Evolutionary conservation across 768 basidiomycete species (phyloP).

Genomic region (Lactifluus piperatus): DNA sequence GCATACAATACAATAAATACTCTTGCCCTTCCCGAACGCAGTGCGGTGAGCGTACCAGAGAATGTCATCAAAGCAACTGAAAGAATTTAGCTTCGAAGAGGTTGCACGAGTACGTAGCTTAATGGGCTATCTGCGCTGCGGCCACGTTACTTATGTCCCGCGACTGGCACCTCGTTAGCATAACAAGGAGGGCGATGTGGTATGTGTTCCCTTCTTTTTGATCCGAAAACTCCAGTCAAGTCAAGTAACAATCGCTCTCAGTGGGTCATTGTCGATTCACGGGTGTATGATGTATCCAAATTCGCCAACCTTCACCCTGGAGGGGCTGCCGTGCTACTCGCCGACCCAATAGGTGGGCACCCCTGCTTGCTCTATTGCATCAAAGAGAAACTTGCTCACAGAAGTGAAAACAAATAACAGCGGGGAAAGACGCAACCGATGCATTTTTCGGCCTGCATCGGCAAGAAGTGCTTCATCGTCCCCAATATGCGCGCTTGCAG

Average conservation of each 20-base stretch:
- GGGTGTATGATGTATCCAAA: constrained; percentile 72
- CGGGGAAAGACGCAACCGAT: constrained; percentile 68
- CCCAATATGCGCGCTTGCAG: constrained; percentile 63
- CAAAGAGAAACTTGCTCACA: background rate
- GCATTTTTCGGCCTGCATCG: constrained; percentile 83
- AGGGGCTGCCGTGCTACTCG: constrained; percentile 65
- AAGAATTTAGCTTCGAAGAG: constrained; percentile 46
- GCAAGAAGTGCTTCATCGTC: constrained; percentile 65
- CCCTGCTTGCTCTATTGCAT: background rate
- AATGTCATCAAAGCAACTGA: constrained; percentile 21
- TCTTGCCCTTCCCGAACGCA: background rate
- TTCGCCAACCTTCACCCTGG: constrained; percentile 86
- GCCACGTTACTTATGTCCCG: background rate
- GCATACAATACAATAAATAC: too few relatives aligned
- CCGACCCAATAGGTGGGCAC: constrained; percentile 54
- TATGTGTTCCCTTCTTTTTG: constrained; percentile 32
- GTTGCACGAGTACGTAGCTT: constrained; percentile 50
- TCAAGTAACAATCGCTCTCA: constrained; percentile 23
- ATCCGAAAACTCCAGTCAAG: background rate
- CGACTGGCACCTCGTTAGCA: constrained; percentile 47
- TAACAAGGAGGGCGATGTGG: constrained; percentile 77
- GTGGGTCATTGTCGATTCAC: constrained; percentile 79
- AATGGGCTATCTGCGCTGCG: background rate
- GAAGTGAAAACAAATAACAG: constrained; percentile 26
- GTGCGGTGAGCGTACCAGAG: background rate